Evolutionary conservation across 1,139 yeast genomes (phyloP).

Genomic region (Geotrichum cucujoidarum): DNA sequence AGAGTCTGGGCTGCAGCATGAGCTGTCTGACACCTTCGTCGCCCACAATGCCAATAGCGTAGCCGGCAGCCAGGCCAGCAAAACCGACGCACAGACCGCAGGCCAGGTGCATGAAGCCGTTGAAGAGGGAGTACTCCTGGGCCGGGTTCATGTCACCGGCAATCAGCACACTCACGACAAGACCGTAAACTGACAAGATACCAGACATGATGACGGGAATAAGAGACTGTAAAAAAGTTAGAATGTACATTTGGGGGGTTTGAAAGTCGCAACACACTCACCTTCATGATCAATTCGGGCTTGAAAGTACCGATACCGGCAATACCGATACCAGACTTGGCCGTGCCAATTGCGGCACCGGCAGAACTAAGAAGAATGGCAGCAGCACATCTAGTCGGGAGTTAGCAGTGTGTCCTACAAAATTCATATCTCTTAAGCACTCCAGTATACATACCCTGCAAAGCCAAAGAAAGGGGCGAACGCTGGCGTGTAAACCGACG

Average conservation of each 20-base stretch:
- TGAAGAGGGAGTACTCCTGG: conserved; percentile 92
- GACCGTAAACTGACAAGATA: conserved; percentile 97
- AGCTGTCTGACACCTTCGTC: conserved; percentile 97
- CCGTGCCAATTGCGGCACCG: conserved; percentile 99
- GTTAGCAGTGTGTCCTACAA: conserved; percentile 6
- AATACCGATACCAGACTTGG: conserved; percentile 99
- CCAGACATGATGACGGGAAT: conserved; percentile 99
- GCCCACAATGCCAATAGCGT: conserved; percentile 97
- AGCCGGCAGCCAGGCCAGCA: conserved; percentile 94
- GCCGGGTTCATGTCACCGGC: conserved; percentile 56
- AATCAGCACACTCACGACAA: conserved; percentile 93
- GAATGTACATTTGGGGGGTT: too few species aligned
- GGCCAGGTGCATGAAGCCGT: conserved; percentile 97
- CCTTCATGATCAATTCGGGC: conserved; percentile 36
- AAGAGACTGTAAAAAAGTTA: too few species aligned
- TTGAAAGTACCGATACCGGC: conserved; percentile 50
- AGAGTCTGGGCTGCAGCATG: conserved; percentile 94
- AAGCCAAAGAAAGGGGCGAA: conserved; percentile 95
- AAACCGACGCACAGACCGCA: conserved; percentile 97
- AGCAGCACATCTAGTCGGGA: conserved; percentile 79
- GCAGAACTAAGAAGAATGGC: conserved; percentile 87
- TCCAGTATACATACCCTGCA: conserved; percentile 52
- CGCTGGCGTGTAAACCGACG: conserved; percentile 62
- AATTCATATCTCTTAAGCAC: background rate
- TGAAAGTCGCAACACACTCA: conserved; percentile 9